Evolutionary conservation across 2,329 filamentous ascomycete genomes (phyloP), one percentile per base, ranked within the genome.

Genomic region (Anisogramma anomala): DNA sequence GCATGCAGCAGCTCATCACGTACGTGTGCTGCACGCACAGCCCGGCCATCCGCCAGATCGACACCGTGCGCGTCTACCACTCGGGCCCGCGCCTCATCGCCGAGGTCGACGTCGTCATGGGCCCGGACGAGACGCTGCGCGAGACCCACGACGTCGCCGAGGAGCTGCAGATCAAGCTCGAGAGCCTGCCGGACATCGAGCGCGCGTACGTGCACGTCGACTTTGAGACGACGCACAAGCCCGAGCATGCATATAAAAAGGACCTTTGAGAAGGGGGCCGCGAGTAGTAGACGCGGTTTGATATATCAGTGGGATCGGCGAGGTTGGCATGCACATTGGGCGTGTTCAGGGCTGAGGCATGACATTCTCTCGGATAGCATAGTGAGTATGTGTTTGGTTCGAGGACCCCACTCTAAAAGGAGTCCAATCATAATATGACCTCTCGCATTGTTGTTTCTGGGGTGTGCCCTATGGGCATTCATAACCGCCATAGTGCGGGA

Each of bases 51-150:
- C 71, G 70, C 41, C 84, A 85, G 53, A 93, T 98, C 58, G 91
- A 98, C 60, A 98, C 91, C 1, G 91, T 96, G 3, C 78, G 91
- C 38, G 86, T 88, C 1, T 96, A 94, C 63, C 88, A 95, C 62
- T 85, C 80, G 6, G 89, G 89, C 0, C 77, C 88, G 1, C 74
- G 89, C 15, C 74, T 95, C 33, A 87, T 96, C 50, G 88, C 93
- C 51, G 91, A 98, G 67, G 86, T 96, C 27, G 91, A 98, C 57
- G 79, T 96, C 41, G 89, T 96, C 54, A 94, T 96, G 86, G 78
- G 88, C 51, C 76, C 80, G 0, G 67, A 76, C 1, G 74, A 79
- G 41, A 76, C 77, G 2, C 72, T 98, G 13, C 71, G 74, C 48
- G 79, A 79, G 39, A 91, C 87, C 0, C 91, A 98, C 59, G 91